A percentile compares a stretch with the other conserved stretches of the same genome.
phyloP scores from a whole-genome alignment of 2,329 filamentous ascomycete genomes.

The Dothideomycetes sp. region DNA sequence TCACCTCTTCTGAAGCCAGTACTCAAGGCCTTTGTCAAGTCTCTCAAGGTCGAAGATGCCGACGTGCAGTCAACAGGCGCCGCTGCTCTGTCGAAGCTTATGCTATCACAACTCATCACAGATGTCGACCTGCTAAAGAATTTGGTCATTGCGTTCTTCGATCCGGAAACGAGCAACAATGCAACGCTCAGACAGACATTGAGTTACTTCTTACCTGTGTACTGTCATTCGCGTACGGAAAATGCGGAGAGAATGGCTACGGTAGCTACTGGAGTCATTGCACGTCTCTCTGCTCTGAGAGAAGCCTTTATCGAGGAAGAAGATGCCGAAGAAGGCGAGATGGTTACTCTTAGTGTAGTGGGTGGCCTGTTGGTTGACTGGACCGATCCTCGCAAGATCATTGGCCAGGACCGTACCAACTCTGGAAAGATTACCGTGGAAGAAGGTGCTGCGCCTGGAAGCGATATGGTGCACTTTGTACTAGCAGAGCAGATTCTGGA shows the following conservation, averaged over 20 bases:
- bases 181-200: constrained; percentile 76
- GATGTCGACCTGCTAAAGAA: constrained; percentile 69
- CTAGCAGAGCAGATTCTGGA: constrained; percentile 72
- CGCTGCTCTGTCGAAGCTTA: constrained; percentile 72
- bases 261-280: constrained; percentile 65
- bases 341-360: constrained; percentile 65
- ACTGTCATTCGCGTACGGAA: constrained; percentile 73
- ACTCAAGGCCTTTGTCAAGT: constrained; percentile 76
- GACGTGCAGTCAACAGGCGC: constrained; percentile 75
- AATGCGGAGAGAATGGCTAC: constrained; percentile 75
- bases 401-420: constrained; percentile 46
- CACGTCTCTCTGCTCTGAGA: constrained; percentile 47
- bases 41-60: constrained; percentile 61
- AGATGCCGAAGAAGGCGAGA: constrained; percentile 64
- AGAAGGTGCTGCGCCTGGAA: constrained; percentile 53
- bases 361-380: constrained; percentile 82
- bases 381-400: constrained; percentile 80
- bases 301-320: constrained; percentile 42
- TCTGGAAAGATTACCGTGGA: constrained; percentile 41
- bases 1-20: constrained; percentile 50
- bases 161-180: constrained; percentile 69
- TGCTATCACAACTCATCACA: constrained; percentile 70
- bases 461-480: constrained; percentile 56
- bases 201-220: constrained; percentile 90
- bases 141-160: constrained; percentile 78